A percentile compares a stretch with the other conserved stretches of the same genome.
Evolutionary conservation across 805 yeast species (phyloP).

Genomic region (Candida odintsovae): DNA sequence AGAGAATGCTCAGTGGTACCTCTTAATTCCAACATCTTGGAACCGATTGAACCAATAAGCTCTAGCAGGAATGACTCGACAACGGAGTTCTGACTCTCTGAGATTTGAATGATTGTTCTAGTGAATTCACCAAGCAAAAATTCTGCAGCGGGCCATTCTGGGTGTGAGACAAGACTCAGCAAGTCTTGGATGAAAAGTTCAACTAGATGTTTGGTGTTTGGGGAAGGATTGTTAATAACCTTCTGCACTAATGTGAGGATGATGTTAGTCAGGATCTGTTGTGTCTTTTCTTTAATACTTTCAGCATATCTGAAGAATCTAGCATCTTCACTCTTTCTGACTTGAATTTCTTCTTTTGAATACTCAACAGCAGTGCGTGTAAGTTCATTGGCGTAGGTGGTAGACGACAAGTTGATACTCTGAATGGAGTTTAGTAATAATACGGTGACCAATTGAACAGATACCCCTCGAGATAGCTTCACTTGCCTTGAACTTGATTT

Average conservation of each 20-base stretch:
- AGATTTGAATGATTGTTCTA: conserved; percentile 34
- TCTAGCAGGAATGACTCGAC: conserved; percentile 53
- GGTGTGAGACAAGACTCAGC: conserved; percentile 38
- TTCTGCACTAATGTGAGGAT: conserved; percentile 15
- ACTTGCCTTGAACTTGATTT: conserved; percentile 39
- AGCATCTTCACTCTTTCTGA: conserved; percentile 10
- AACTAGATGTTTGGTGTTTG: conserved; percentile 31
- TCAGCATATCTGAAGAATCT: conserved; percentile 1
- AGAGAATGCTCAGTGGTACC: conserved; percentile 11
- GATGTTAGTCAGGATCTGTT: conserved; percentile 6
- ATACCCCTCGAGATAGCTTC: conserved; percentile 37
- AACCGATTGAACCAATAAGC: conserved; percentile 55
- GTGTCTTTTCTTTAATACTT: conserved; percentile 5
- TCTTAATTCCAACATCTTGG: conserved; percentile 36
- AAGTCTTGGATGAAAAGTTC: conserved; percentile 58
- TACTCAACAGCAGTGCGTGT: conserved; percentile 5
- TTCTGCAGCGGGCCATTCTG: conserved; percentile 63
- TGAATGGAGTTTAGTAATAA: conserved; percentile 41
- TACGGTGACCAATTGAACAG: conserved; percentile 43
- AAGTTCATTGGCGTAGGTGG: conserved; percentile 11
- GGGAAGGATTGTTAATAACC: conserved; percentile 28
- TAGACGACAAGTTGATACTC: conserved; percentile 25
- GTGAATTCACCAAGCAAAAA: conserved; percentile 40
- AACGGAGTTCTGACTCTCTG: conserved; percentile 32
- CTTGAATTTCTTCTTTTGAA: conserved; percentile 9